Base-by-base conservation (phyloP, 805 yeast species). In the Lachancea mirantina region DNA sequence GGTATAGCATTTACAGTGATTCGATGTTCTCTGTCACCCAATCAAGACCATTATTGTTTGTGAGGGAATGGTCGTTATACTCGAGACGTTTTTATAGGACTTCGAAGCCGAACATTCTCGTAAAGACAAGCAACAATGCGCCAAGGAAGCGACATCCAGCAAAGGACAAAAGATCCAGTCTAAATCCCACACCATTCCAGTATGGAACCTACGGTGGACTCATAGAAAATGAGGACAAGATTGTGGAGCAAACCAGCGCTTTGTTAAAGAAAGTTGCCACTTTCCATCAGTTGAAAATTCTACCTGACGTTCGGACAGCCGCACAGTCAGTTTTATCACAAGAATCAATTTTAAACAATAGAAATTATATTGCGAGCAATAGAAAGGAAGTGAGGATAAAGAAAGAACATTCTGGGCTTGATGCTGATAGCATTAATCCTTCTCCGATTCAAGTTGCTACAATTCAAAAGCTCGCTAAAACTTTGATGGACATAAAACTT, bases 391-490 rank as follows among this genome's bases (percentile, higher is more conserved):
- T 8, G 9, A 9, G 15, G n/a, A 28, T 26, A 10, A 43, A 26
- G 37, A 30, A 8, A 31, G 29, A 14, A 8, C 17, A 10, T 4
- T 9, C 30, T 11, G 19, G n/a, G 4, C 3, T 19, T 6, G 23
- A 33, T 14, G 42, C 42, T 26, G 39, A 37, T 11, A 36, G 28
- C 8, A 55, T 62, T 7, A 53, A 45, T 26, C 82, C 97, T 8
- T 76, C 95, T 0, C 84, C 92, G 2, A 82, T 89, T 26, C 98
- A 89, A 59, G 67, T 74, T 4, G 79, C 88, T 5, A 79, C 92
- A 4, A 72, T 84, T 25, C 62, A 59, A 35, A 48, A 46, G 17
- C 38, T 62, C 14, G 46, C 62, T 2, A 47, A 51, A 26, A 36
- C 43, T 6, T 38, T 63, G 10, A 56, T 57, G 60, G 57, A 57